phyloP scores from a whole-genome alignment of 176 grass and related monocot species.

The Triticum urartu region DNA sequence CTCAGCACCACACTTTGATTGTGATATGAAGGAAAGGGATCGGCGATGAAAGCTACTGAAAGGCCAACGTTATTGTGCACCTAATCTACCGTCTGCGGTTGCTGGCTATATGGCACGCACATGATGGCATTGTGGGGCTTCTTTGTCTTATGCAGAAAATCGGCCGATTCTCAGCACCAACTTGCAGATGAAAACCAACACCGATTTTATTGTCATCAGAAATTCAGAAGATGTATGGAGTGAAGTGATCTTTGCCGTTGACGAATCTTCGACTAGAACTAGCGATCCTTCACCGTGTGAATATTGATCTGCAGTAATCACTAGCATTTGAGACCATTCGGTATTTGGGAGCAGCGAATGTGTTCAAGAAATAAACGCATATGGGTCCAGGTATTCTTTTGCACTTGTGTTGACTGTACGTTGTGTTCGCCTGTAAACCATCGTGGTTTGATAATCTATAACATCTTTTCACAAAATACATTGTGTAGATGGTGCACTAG shows the following conservation, averaged over 20 bases:
- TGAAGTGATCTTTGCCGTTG: not conserved
- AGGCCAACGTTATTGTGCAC: not conserved
- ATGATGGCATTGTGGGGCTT: not conserved
- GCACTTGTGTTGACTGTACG: not conserved
- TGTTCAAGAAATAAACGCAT: not conserved
- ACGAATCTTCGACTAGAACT: not conserved
- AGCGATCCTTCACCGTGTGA: not conserved
- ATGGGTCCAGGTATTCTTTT: not conserved
- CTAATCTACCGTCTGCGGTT: not conserved
- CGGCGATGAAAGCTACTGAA: not conserved
- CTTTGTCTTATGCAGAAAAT: not conserved
- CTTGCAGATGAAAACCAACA: not conserved
- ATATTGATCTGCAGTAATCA: not conserved
- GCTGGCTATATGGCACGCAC: not conserved
- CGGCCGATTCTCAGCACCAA: not conserved
- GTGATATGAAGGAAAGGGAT: not conserved
- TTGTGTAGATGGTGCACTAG: not conserved
- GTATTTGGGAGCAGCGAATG: too few species aligned
- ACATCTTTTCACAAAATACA: not conserved
- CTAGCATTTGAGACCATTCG: not conserved
- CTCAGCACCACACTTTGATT: not conserved
- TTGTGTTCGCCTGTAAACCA: not conserved
- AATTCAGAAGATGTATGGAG: not conserved
- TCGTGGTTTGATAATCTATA: not conserved
- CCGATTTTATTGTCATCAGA: not conserved